Conservation (phyloP, 257 asterid genomes). For the Solanum habrochaites region DNA sequence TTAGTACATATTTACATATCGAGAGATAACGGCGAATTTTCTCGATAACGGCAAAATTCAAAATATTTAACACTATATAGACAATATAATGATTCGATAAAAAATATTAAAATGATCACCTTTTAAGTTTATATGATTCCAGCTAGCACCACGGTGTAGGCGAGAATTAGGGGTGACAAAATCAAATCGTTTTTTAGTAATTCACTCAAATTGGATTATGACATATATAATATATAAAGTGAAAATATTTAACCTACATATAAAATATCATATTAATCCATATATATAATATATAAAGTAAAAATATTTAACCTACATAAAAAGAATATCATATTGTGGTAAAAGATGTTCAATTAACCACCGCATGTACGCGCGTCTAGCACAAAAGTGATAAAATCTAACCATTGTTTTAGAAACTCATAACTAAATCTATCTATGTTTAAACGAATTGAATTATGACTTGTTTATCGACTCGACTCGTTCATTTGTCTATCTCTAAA, state of each 20-base stretch:
- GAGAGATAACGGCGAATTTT: not conserved
- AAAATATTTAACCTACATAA: not conserved
- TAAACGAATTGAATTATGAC: not conserved
- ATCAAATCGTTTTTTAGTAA: not conserved
- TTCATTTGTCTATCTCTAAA: not conserved
- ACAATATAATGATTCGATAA: not conserved
- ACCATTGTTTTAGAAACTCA: not conserved
- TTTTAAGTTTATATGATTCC: not conserved
- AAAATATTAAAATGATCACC: not conserved
- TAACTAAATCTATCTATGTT: not conserved
- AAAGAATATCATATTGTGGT: accelerated
- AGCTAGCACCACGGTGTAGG: not conserved
- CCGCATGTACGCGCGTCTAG: not conserved
- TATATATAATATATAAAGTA: not conserved
- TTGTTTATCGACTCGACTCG: not conserved
- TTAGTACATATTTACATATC: not conserved
- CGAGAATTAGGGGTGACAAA: not conserved
- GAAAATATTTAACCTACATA: not conserved
- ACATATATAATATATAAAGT: not conserved
- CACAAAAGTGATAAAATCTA: not conserved
- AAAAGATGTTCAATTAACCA: not conserved
- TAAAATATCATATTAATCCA: not conserved
- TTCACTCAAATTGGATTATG: not conserved
- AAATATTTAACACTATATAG: not conserved
- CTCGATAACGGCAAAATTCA: too few relatives aligned